Evolutionary conservation across 495 filamentous ascomycete genomes (phyloP).

Genomic region (Xylaria telfairii): DNA sequence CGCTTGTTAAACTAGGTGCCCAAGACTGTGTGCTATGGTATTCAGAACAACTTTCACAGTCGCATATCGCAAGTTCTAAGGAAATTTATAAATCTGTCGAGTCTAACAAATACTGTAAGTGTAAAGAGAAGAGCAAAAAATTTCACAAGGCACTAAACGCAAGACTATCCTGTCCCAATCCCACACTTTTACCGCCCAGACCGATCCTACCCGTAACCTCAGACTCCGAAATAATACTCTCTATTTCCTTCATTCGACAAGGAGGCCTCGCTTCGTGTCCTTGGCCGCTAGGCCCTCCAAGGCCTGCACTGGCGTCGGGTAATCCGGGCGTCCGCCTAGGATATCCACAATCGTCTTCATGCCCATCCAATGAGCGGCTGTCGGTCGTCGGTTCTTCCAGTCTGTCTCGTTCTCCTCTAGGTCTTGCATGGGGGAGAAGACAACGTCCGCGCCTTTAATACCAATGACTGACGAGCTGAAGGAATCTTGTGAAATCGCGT

Average conservation of each 20-base stretch:
- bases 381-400: conserved; percentile 88
- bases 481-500: conserved; percentile 72
- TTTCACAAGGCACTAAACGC: background rate
- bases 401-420: conserved; percentile 87
- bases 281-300: conserved; percentile 57
- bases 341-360: conserved; percentile 84
- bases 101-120: conserved; percentile 9
- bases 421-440: conserved; percentile 78
- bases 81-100: conserved; percentile 6
- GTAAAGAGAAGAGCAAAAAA: conserved; percentile 6
- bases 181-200: background rate
- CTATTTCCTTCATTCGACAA: conserved; percentile 12
- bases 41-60: background rate
- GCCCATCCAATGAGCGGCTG: conserved; percentile 82
- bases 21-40: background rate
- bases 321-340: conserved; percentile 71
- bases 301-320: conserved; percentile 49
- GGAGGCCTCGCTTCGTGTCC: conserved; percentile 59
- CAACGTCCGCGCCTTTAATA: conserved; percentile 85
- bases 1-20: background rate
- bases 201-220: conserved; percentile 12
- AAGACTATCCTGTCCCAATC: conserved; percentile 1
- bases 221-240: conserved; percentile 15
- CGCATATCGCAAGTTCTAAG: background rate
- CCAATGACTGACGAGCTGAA: conserved; percentile 83